These are phyloP conservation scores for Tolypocladium album DNA, from an alignment of 2,329 filamentous ascomycete genomes.

Conservation along the genomic window DNA sequence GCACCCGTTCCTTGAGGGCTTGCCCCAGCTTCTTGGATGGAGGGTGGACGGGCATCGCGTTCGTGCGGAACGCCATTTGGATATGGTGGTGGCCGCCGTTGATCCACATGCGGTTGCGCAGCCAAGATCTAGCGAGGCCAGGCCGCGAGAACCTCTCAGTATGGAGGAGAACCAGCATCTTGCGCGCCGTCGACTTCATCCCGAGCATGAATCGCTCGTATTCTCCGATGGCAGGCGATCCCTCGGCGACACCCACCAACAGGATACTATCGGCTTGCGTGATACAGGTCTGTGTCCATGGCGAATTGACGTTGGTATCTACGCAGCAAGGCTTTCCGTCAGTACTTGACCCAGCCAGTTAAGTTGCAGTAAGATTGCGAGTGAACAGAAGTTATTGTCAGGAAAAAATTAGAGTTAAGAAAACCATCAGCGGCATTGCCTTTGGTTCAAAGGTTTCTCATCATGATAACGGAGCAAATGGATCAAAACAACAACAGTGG, in stretches of 20 bases:
- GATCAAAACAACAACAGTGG: background rate
- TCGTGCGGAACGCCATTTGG: slow-evolving; percentile 80
- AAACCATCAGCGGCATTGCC: slow-evolving; percentile 44
- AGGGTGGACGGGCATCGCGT: slow-evolving; percentile 64
- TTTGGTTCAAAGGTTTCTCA: slow-evolving; percentile 40
- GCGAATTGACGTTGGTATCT: slow-evolving; percentile 94
- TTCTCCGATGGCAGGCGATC: slow-evolving; percentile 82
- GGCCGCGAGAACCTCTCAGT: slow-evolving; percentile 77
- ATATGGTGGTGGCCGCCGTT: slow-evolving; percentile 97
- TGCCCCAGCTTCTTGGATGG: slow-evolving; percentile 71
- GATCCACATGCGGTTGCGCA: slow-evolving; percentile 91
- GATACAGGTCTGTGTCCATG: slow-evolving; percentile 98
- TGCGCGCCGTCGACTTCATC: slow-evolving; percentile 93
- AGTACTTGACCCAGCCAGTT: slow-evolving; percentile 10
- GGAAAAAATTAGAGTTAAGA: slow-evolving; percentile 61
- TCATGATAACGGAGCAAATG: slow-evolving; percentile 25
- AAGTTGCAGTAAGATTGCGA: slow-evolving; percentile 3
- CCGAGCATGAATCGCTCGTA: slow-evolving; percentile 94
- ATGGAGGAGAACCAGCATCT: slow-evolving; percentile 84
- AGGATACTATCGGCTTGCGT: slow-evolving; percentile 94
- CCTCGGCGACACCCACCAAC: slow-evolving; percentile 81
- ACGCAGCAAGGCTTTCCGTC: slow-evolving; percentile 8
- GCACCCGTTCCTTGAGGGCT: slow-evolving; percentile 82
- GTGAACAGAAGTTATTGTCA: slow-evolving; percentile 27
- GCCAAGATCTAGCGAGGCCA: slow-evolving; percentile 79